phyloP scores from a whole-genome alignment of 2,329 filamentous ascomycete genomes.

The Paraphaeosphaeria sporulosa region DNA sequence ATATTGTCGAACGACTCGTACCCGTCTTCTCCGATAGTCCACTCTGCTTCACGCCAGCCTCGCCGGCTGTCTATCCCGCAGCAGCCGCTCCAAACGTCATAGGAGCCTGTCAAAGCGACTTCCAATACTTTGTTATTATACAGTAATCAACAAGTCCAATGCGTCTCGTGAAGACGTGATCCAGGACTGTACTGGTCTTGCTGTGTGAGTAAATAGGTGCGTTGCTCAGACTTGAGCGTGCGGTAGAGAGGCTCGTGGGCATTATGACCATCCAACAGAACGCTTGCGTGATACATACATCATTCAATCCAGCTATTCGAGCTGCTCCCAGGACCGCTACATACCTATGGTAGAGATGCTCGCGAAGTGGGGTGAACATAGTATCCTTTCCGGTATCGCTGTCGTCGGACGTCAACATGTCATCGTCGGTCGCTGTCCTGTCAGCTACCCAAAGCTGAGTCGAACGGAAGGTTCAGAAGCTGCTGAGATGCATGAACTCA shows the following conservation, averaged over 20 bases:
- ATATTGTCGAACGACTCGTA: neutral
- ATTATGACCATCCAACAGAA: neutral
- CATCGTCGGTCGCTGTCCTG: slow-evolving; percentile 25
- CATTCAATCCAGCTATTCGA: too few species aligned
- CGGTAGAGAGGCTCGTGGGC: neutral
- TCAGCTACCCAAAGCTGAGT: slow-evolving; percentile 18
- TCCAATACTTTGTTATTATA: neutral
- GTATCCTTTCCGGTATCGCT: slow-evolving; percentile 30
- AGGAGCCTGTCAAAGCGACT: neutral
- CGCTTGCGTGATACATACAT: neutral
- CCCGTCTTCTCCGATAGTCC: neutral
- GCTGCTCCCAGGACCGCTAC: too few species aligned
- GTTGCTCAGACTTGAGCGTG: too few species aligned
- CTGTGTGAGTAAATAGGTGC: too few species aligned
- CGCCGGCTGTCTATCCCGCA: neutral
- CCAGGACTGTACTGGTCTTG: neutral
- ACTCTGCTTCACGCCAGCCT: neutral
- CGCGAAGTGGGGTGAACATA: slow-evolving; percentile 16
- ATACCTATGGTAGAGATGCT: too few species aligned
- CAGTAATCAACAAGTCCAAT: neutral
- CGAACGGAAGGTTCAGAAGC: neutral
- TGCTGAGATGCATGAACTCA: neutral
- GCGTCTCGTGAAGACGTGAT: neutral
- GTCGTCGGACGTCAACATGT: slow-evolving; percentile 27
- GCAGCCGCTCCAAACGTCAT: neutral